These are phyloP conservation scores for Brettanomyces anomalus DNA, from an alignment of 805 yeast genomes.

Conservation along the genomic window DNA sequence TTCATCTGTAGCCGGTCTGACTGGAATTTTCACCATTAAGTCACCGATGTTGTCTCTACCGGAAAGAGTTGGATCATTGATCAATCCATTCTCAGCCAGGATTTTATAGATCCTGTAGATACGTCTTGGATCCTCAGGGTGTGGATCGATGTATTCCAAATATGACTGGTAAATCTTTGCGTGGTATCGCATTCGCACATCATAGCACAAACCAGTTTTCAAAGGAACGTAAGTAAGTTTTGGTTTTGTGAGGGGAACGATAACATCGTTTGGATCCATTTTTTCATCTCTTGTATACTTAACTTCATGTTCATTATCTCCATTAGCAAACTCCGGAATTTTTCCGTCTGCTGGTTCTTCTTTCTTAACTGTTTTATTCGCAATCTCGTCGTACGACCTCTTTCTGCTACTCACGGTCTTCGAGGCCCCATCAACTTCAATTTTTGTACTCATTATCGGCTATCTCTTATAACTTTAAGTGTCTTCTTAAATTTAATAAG, in stretches of 20 bases:
- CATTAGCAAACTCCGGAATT: not conserved
- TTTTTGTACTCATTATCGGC: conserved; percentile 11
- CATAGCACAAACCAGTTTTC: conserved; percentile 93
- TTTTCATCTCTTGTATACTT: conserved; percentile 2
- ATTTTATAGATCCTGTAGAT: conserved; percentile 89
- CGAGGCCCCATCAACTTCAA: conserved; percentile 11
- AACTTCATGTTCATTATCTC: not conserved
- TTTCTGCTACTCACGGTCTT: not conserved
- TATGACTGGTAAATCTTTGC: conserved; percentile 89
- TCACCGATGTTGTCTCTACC: conserved; percentile 74
- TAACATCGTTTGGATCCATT: conserved; percentile 14
- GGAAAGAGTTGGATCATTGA: conserved; percentile 66
- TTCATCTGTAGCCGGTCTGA: conserved; percentile 78
- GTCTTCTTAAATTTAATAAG: not conserved
- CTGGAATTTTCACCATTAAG: conserved; percentile 80
- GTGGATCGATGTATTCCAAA: conserved; percentile 93
- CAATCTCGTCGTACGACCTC: conserved; percentile 3
- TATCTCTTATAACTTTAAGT: too few relatives aligned
- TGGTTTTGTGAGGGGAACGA: conserved; percentile 55
- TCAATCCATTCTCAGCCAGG: conserved; percentile 87
- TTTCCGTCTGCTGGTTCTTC: not conserved
- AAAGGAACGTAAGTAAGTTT: conserved; percentile 62
- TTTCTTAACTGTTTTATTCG: not conserved
- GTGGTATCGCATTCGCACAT: conserved; percentile 95
- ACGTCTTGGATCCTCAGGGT: conserved; percentile 97